phyloP scores from a whole-genome alignment of 306 rosid species.

The Hippophae rhamnoides region DNA sequence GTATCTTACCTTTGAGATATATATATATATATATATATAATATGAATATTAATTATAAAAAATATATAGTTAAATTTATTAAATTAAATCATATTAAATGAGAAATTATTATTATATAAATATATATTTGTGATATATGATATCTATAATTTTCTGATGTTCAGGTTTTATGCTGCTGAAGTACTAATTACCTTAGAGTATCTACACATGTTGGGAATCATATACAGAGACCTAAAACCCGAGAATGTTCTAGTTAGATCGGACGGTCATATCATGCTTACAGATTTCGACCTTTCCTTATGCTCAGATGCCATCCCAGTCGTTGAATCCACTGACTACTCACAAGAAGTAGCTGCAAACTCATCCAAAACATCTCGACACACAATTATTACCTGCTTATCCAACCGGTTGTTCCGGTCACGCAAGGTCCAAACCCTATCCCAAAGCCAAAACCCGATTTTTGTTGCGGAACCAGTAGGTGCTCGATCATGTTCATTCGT shows the following conservation, averaged over 20 bases:
- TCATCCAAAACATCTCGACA: constrained; percentile 6
- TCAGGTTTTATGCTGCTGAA: constrained; percentile 92
- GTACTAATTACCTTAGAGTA: constrained; percentile 91
- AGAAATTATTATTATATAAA: background rate
- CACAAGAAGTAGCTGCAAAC: constrained; percentile 22
- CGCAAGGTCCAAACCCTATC: constrained; percentile 51
- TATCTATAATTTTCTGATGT: background rate
- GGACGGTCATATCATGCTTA: constrained; percentile 98
- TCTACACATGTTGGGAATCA: constrained; percentile 96
- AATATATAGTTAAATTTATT: too few relatives aligned
- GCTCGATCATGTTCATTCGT: constrained; percentile 88
- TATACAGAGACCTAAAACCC: constrained; percentile 89
- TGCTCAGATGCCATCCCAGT: constrained; percentile 78
- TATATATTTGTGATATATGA: constrained; percentile 6
- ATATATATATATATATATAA: too few relatives aligned
- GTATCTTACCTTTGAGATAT: too few relatives aligned
- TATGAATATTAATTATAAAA: too few relatives aligned
- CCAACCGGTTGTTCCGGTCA: constrained; percentile 60
- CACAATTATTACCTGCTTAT: constrained; percentile 48
- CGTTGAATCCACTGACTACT: constrained; percentile 55
- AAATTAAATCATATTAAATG: background rate
- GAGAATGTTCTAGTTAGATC: constrained; percentile 94
- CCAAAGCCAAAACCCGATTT: constrained; percentile 41
- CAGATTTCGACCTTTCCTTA: constrained; percentile 84
- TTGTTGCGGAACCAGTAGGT: constrained; percentile 82